Conservation (phyloP, 768 basidiomycete species). For the Pisolithus orientalis region DNA sequence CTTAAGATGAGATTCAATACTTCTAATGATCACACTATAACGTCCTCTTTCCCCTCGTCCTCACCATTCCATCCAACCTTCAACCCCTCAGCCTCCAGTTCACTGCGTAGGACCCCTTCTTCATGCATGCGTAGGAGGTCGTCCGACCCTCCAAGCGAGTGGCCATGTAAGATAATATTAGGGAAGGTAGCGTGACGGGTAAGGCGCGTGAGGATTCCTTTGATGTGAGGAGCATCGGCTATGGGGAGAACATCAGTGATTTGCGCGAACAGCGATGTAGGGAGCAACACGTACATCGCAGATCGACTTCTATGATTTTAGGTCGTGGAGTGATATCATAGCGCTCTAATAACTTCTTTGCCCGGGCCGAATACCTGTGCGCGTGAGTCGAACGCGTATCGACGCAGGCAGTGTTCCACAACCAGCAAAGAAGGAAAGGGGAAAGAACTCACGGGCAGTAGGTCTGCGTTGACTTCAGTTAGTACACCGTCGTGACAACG, state of each 20-base stretch:
- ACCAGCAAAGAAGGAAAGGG: not conserved
- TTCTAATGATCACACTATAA: constrained; percentile 1
- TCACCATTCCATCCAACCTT: constrained; percentile 21
- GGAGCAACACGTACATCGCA: constrained; percentile 42
- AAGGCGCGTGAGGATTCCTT: constrained; percentile 57
- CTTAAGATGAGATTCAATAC: no score
- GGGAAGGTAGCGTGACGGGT: constrained; percentile 70
- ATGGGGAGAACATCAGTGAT: not conserved
- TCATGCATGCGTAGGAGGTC: constrained; percentile 43
- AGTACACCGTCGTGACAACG: not conserved
- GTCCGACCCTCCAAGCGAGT: constrained; percentile 62
- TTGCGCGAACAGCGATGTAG: not conserved
- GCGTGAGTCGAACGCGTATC: not conserved
- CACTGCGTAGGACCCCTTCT: constrained; percentile 34
- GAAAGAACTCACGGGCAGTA: constrained; percentile 61
- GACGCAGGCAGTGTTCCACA: no score
- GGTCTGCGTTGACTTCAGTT: constrained; percentile 36
- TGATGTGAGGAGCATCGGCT: constrained; percentile 63
- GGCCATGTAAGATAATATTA: constrained; percentile 61
- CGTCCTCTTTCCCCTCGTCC: constrained; percentile 3
- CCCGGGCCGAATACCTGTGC: constrained; percentile 26
- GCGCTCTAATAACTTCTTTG: constrained; percentile 42
- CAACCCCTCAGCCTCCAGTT: constrained; percentile 47
- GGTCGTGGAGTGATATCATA: constrained; percentile 62
- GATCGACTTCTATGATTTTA: constrained; percentile 69